Base-by-base conservation (phyloP, 2,329 filamentous ascomycete genomes). In the Penicillium frequentans region DNA sequence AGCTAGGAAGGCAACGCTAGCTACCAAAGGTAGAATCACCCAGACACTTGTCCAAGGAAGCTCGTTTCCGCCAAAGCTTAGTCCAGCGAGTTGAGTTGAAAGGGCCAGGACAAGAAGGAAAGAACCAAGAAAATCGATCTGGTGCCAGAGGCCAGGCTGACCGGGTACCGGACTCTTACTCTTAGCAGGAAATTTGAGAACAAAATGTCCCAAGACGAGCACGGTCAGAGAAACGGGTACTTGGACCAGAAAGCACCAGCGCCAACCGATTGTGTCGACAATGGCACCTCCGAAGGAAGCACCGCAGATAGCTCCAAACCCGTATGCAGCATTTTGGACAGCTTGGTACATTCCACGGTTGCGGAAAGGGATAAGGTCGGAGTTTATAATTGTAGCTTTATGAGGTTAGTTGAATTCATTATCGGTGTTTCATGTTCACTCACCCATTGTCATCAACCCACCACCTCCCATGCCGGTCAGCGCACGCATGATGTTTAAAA, bases 401-500 rank as follows among this genome's bases (percentile, higher is more conserved):
- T 16, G 5, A 29, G 13, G 19, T 35, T 5, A 42, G 33, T 37
- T 9, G 26, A 42, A 35, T 16, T 24, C 26, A 19, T 43, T 37
- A 44, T 33, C 21, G 19, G 14, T 21, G 21, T 4, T 45, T 33
- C 9, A 19, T 31, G 13, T 37, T 27, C 1, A 55, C 60, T 48
- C 62, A 74, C 73, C 87, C 76, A 91, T 80, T 1, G 86, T 84
- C 73, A 90, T 82, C 49, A 89, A 80, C 0, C 88, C 89, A 0
- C 89, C 90, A 0, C 89, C 90, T 1, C 89, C 90, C 4, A 93
- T 72, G 0, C 90, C 90, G 59, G 88, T 90, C 7, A 89, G 75
- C 0, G 89, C 88, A 62, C 90, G 76, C 29, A 89, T 90, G 0
- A 85, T 70, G 59, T 92, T 90, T 65, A 93, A 86, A 61, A 83